Evolutionary conservation across 371 early-diverging fungal species (phyloP), one percentile per base, ranked within the genome.

Genomic region (Zancudomyces culisetae): DNA sequence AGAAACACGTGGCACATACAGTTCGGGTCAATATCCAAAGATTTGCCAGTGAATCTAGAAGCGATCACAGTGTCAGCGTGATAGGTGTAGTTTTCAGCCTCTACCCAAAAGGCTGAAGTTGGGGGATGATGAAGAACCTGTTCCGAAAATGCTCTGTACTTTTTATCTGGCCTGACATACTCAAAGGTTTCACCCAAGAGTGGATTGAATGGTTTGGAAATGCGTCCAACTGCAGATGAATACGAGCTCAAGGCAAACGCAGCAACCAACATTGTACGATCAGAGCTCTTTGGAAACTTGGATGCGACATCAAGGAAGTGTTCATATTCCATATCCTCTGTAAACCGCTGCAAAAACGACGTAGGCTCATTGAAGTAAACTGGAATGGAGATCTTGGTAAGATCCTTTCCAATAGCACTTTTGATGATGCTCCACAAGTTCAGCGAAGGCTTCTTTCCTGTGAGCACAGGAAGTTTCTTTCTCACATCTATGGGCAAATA

Each of bases 121-220:
- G 89, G 89, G 75, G 87, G 89, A 55, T 88, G 89, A 57, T 88
- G 89, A 48, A 71, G 70, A 13, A 87, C 87, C 62, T 88, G 88
- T 62, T 88, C 89, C 0, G 84, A 79, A 22, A 88, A 51, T 57
- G 82, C 85, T 23, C 88, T 69, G 60, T 70, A 85, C 57, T 69
- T 60, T 55, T 78, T 78, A 55, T 87, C 88, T n/a, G 72, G 66
- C n/a, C 78, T 66, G 26, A 83, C 80, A 53, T 81, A 75, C 69
- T 88, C 89, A 58, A 72, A 88, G 0, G 89, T 88, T 60, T 88
- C 89, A 29, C 89, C 89, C 60, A 87, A 63, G 49, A 89, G 62
- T 1, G 89, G 88, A 66, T 89, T 89, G 69, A 89, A 89, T 0
- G 89, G 89, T 65, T 89, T 89, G 45, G 76, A 76, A 6, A 76